These are phyloP conservation scores for Fusarium sp. DNA, from an alignment of 2,329 filamentous ascomycete species.

Conservation along the genomic window DNA sequence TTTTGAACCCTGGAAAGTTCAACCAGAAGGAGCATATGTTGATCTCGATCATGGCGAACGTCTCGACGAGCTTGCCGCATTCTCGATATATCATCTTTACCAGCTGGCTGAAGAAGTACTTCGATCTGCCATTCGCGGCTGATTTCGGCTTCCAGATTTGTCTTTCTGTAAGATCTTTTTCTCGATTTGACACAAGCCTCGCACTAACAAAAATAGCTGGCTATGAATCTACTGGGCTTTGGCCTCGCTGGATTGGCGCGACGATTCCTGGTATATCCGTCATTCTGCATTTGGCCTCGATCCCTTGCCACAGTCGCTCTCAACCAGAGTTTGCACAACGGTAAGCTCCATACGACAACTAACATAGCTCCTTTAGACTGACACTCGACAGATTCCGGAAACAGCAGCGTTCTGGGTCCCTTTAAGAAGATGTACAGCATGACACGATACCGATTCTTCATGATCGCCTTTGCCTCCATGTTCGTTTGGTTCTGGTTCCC, in stretches of 20 bases:
- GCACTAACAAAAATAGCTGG: conserved; percentile 1
- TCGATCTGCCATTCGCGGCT: conserved; percentile 39
- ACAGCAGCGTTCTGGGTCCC: conserved; percentile 26
- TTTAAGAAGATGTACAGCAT: conserved; percentile 41
- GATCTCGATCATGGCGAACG: conserved; percentile 64
- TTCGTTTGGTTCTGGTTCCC: conserved; percentile 47
- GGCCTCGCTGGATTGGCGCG: conserved; percentile 65
- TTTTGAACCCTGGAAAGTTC: conserved; percentile 67
- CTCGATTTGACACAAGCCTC: rapidly evolving
- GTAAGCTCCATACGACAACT: neutral
- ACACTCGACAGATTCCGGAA: conserved; percentile 7
- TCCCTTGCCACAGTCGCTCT: conserved; percentile 51
- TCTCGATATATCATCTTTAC: conserved; percentile 43
- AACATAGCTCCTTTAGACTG: rapidly evolving
- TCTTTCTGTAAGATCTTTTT: conserved; percentile 8
- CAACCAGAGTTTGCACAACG: conserved; percentile 41
- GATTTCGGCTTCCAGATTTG: conserved; percentile 55
- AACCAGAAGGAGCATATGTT: conserved; percentile 72
- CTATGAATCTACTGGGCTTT: conserved; percentile 62
- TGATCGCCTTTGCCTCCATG: conserved; percentile 37
- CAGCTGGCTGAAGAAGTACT: conserved; percentile 44
- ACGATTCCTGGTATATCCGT: conserved; percentile 65
- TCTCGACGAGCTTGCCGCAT: conserved; percentile 40
- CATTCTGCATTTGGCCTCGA: conserved; percentile 49
- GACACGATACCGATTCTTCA: conserved; percentile 42